phyloP scores from a whole-genome alignment of 108 stramenopile species.

The Cyclotella choctawhatcheeana region DNA sequence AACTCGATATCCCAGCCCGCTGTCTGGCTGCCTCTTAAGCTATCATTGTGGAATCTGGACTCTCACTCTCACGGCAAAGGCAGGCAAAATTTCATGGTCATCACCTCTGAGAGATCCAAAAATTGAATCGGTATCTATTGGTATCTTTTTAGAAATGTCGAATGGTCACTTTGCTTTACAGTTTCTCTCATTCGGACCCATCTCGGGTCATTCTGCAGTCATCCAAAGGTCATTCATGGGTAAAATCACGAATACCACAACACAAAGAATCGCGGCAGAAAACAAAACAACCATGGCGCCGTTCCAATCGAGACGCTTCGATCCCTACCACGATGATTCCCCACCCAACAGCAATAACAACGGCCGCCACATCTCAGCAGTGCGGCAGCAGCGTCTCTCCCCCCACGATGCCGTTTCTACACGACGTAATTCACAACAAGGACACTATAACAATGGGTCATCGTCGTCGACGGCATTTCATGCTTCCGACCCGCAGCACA shows the following conservation, averaged over 20 bases:
- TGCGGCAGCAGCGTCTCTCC: background rate
- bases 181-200: background rate
- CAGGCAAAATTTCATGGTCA: background rate
- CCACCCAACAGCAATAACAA: slow-evolving; percentile 15
- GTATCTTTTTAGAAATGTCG: background rate
- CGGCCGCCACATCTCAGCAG: background rate
- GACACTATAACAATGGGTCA: background rate
- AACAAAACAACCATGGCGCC: slow-evolving; percentile 14
- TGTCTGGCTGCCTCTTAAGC: too few relatives aligned
- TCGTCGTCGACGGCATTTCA: background rate
- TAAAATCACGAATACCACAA: background rate
- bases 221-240: background rate
- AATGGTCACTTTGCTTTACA: background rate
- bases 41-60: too few relatives aligned
- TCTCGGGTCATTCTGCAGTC: too few relatives aligned
- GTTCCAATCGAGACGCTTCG: slow-evolving; percentile 22
- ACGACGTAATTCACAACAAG: background rate
- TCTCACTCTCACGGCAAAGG: too few relatives aligned
- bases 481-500: background rate
- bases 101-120: too few relatives aligned
- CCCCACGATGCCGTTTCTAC: background rate
- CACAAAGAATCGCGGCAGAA: background rate
- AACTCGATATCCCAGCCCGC: too few relatives aligned
- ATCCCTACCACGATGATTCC: slow-evolving; percentile 19
- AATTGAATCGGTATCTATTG: too few relatives aligned